phyloP scores from a whole-genome alignment of 306 rosid species.

The Fragaria nilgerrensis region DNA sequence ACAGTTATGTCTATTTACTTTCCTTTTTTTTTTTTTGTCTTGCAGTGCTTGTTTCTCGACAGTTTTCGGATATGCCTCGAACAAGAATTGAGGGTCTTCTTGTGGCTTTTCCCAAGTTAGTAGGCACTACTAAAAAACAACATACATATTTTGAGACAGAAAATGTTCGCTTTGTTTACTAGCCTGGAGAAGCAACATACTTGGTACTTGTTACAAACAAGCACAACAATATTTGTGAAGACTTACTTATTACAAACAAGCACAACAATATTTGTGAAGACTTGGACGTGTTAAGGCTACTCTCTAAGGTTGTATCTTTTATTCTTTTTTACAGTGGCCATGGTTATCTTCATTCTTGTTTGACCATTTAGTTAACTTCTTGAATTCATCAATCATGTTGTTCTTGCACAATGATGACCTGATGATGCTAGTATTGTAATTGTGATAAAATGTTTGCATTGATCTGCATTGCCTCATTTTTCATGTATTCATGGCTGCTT shows the following conservation, averaged over 20 bases:
- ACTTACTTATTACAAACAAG: too few species aligned
- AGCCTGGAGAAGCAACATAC: conserved; percentile 83
- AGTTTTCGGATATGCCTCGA: conserved; percentile 85
- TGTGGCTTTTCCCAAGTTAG: conserved; percentile 91
- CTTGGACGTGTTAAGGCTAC: conserved; percentile 60
- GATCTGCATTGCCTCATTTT: too few species aligned
- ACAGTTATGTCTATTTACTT: not conserved
- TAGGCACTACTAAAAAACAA: conserved; percentile 81
- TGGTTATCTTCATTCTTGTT: conserved; percentile 13
- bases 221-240: conserved; percentile 85
- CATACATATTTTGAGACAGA: conserved; percentile 93
- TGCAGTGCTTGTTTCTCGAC: conserved; percentile 85
- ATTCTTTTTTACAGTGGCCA: conserved; percentile 44
- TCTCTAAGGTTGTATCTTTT: conserved; percentile 37
- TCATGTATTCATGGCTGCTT: too few species aligned
- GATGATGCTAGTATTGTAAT: too few species aligned
- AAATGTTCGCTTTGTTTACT: conserved; percentile 91
- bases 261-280: too few species aligned
- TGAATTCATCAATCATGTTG: not conserved
- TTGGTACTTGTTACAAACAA: conserved; percentile 92
- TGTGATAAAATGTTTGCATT: too few species aligned
- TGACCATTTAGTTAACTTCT: conserved; percentile 11
- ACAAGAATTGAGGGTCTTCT: conserved; percentile 95
- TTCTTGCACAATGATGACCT: too few species aligned
- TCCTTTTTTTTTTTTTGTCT: not conserved